Evolutionary conservation across 768 basidiomycete genomes (phyloP), one percentile per base, ranked within the genome.

Genomic region (Amanita thiersii): DNA sequence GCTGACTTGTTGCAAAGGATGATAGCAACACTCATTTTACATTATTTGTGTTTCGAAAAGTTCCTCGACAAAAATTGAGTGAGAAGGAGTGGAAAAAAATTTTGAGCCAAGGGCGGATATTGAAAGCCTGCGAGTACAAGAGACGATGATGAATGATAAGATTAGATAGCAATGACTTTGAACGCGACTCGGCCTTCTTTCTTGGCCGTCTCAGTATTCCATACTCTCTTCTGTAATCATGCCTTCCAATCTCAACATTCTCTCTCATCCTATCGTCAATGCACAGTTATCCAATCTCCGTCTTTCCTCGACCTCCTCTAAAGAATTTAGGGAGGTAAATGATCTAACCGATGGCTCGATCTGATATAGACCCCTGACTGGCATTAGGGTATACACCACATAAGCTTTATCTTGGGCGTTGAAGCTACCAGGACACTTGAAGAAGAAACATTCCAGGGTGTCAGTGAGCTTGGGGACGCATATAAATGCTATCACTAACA

Each of bases 41-140:
- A 14, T 61, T 89, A 12, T 85, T 94, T 50, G 82, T 84, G 42
- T 93, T 92, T 58, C 66, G 63, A 50, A 91, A 90, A 59, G 54
- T 70, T 4, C 50, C 69, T 11, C 67, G 70, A 28, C 58, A 59
- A 37, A 50, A 56, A 17, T 75, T 69, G 54, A 63, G 60, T 28
- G 69, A 77, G 36, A 67, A 75, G 49, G 75, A 82, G 45, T 91
- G 84, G 81, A 55, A 52, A 8, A 65, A 64, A 31, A 49, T 89
- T 17, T 37, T 75, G 52, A 62, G 65, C 6, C 72, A 68, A 51
- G 74, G 77, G 11, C 54, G 58, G 42, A 52, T 86, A 26, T 66
- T 96, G 44, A 89, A 88, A 59, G 80, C 92, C 25, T 96, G 91
- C 60, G 87, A 94, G 64, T 96, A 96, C 59, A 96, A 94, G 58